Percentiles rank a stretch among this genome's conserved stretches.
Evolutionary conservation across 1,284 basidiomycete species (phyloP).

Genomic region (Vanrija sp.): DNA sequence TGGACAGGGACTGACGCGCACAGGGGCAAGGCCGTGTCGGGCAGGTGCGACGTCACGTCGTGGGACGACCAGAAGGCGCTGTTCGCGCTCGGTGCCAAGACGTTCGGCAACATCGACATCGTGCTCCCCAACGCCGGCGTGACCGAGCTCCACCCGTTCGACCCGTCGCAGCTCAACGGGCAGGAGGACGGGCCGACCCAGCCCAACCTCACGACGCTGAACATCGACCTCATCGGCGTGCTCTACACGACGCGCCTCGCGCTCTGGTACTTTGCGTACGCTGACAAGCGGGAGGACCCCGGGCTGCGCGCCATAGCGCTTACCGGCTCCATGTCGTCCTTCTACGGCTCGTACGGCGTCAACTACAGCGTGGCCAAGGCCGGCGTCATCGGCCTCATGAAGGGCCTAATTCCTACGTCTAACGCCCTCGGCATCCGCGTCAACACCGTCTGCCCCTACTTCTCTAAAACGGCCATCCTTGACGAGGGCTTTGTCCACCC

Average conservation of each 20-base stretch:
- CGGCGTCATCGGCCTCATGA: constrained; percentile 13
- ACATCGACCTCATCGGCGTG: constrained; percentile 16
- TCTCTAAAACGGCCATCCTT: constrained; percentile 19
- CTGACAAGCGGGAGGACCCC: constrained; percentile 12
- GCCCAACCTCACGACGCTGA: constrained; percentile 16
- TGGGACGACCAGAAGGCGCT: constrained; percentile 21
- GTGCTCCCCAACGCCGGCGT: constrained; percentile 19
- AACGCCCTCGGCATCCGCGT: constrained; percentile 8
- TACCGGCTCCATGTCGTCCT: constrained; percentile 11
- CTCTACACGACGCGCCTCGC: constrained; percentile 18
- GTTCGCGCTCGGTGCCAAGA: constrained; percentile 6
- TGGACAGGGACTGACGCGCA: no score
- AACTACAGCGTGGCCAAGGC: constrained; percentile 17
- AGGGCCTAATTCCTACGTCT: constrained; percentile 7
- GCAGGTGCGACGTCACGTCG: constrained; percentile 25
- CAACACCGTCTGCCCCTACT: constrained; percentile 16
- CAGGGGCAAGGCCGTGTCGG: not conserved
- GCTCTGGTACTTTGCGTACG: constrained; percentile 10
- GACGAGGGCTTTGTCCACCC: constrained; percentile 16
- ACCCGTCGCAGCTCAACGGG: not conserved
- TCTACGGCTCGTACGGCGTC: constrained; percentile 15
- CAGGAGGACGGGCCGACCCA: constrained; percentile 3
- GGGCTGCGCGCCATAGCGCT: constrained; percentile 9
- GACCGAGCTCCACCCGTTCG: constrained; percentile 4
- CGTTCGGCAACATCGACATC: constrained; percentile 16